phyloP scores from a whole-genome alignment of 306 rosid species.

The Glycine latifolia region DNA sequence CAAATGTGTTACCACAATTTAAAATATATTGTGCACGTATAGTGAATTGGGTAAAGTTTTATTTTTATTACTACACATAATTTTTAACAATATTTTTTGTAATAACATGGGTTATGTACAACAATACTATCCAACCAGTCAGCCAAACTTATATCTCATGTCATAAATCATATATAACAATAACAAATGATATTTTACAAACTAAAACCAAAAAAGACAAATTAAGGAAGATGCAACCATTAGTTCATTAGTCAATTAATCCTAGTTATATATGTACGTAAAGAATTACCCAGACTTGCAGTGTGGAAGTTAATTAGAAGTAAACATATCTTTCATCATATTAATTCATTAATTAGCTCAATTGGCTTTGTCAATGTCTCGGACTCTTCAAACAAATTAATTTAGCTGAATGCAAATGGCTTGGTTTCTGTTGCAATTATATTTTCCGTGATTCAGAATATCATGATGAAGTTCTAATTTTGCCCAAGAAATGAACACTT shows the following conservation, averaged over 20 bases:
- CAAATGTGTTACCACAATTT: not conserved
- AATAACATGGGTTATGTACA: too few species aligned
- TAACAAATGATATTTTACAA: not conserved
- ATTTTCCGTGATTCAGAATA: not conserved
- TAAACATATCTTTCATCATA: not conserved
- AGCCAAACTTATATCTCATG: too few species aligned
- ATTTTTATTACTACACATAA: not conserved
- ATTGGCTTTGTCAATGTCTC: conserved; percentile 4
- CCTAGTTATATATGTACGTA: not conserved
- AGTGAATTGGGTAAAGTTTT: not conserved
- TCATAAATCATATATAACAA: too few species aligned
- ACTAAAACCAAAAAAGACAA: not conserved
- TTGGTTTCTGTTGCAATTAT: not conserved
- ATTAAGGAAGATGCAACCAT: not conserved
- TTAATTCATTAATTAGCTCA: not conserved
- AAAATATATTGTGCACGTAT: not conserved
- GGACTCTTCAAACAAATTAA: not conserved
- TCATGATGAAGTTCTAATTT: conserved; percentile 14
- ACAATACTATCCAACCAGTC: too few species aligned
- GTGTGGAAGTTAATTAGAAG: not conserved
- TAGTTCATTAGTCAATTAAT: not conserved
- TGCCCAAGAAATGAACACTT: conserved; percentile 43
- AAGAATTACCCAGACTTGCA: not conserved
- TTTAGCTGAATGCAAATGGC: not conserved
- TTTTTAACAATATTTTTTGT: too few species aligned